Conservation (phyloP, 352 stramenopile genomes). For the Pythium volutum region DNA sequence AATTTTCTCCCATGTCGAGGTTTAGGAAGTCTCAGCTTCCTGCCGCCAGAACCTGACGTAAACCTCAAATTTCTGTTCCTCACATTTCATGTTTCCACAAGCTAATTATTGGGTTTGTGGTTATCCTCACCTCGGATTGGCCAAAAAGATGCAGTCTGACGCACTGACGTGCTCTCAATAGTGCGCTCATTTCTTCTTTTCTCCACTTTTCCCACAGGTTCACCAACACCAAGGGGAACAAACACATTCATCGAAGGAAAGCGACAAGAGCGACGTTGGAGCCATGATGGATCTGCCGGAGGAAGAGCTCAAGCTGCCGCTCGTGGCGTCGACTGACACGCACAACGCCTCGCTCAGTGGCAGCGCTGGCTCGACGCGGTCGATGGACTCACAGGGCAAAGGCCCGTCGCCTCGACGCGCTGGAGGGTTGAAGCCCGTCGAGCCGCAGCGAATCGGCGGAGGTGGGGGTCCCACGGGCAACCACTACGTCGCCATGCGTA, state of each 20-base stretch:
- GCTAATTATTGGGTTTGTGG: not conserved
- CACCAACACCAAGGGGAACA: not conserved
- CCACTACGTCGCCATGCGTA: conserved; percentile 39
- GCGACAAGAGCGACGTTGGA: conserved; percentile 20
- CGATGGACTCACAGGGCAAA: conserved; percentile 11
- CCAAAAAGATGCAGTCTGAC: not conserved
- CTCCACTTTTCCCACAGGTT: not conserved
- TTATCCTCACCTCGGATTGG: not conserved
- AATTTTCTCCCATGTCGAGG: too few relatives aligned
- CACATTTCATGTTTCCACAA: not conserved
- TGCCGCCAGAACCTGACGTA: too few relatives aligned
- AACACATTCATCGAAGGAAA: conserved; percentile 17
- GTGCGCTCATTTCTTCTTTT: conserved; percentile 8
- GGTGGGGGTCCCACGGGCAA: conserved; percentile 13
- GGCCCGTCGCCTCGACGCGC: conserved; percentile 22
- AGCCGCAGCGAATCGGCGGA: conserved; percentile 15
- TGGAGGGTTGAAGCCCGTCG: conserved; percentile 19
- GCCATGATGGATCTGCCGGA: conserved; percentile 65
- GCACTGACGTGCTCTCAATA: not conserved
- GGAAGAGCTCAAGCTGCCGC: conserved; percentile 72
- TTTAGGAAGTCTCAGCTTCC: too few relatives aligned
- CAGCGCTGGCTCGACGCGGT: conserved; percentile 9
- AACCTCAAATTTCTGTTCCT: not conserved
- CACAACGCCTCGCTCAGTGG: not conserved
- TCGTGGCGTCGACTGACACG: conserved; percentile 37